These are phyloP conservation scores for Komagataella kurtzmanii DNA, from an alignment of 805 yeast species.

Conservation along the genomic window DNA sequence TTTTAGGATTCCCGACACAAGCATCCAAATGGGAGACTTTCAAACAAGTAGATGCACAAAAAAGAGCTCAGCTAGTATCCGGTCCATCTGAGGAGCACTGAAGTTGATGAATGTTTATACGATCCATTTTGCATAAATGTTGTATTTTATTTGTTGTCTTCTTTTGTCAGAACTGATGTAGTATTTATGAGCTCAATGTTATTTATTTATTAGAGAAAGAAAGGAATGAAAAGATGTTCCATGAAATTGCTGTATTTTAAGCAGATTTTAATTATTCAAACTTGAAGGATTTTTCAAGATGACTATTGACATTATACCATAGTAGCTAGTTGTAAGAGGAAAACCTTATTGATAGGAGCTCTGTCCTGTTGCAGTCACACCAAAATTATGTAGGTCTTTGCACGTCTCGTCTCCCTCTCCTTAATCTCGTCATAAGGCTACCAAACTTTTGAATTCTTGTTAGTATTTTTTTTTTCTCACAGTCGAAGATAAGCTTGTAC, in stretches of 20 bases:
- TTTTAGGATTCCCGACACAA: constrained; percentile 20
- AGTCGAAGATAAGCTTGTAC: neutral
- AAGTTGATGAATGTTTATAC: neutral
- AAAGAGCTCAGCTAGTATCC: constrained; percentile 6
- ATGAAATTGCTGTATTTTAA: neutral
- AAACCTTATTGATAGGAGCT: neutral
- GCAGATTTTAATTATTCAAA: neutral
- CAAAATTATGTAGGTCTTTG: neutral
- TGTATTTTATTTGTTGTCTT: neutral
- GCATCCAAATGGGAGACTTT: constrained; percentile 15
- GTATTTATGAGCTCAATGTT: neutral
- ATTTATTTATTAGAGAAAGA: neutral
- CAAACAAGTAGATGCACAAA: constrained; percentile 16
- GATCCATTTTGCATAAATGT: neutral
- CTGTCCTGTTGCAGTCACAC: neutral
- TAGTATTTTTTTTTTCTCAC: neutral
- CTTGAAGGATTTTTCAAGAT: too few relatives aligned
- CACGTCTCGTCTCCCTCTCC: neutral
- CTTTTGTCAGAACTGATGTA: neutral
- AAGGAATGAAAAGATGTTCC: neutral
- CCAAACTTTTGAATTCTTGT: too few relatives aligned
- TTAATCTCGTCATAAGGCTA: neutral
- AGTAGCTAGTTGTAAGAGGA: neutral
- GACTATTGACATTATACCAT: too few relatives aligned
- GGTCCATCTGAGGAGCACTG: neutral